A percentile compares a stretch with the other conserved stretches of the same genome.
phyloP scores from a whole-genome alignment of 2,329 filamentous ascomycete genomes.

The Sclerotinia borealis region DNA sequence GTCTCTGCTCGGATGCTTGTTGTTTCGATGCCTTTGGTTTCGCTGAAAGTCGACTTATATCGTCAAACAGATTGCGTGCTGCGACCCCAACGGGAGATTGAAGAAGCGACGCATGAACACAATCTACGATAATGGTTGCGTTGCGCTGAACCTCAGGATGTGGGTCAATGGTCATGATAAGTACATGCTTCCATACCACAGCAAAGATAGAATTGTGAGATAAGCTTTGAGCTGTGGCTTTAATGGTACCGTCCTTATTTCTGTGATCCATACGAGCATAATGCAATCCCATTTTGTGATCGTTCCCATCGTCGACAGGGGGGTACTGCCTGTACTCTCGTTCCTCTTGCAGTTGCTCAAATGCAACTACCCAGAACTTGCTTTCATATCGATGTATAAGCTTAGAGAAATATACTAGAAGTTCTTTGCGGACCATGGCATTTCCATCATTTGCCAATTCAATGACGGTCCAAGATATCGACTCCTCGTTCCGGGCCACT shows the following conservation, averaged over 20 bases:
- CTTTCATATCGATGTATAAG: conserved; percentile 87
- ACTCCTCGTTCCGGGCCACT: conserved; percentile 84
- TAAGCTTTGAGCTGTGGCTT: conserved; percentile 50
- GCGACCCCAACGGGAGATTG: conserved; percentile 68
- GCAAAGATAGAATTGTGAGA: conserved; percentile 89
- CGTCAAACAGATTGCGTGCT: conserved; percentile 67
- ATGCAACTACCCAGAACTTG: conserved; percentile 87
- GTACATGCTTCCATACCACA: conserved; percentile 86
- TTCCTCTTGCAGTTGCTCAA: conserved; percentile 83
- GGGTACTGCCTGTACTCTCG: conserved; percentile 58
- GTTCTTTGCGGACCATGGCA: conserved; percentile 86
- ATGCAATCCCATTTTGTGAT: conserved; percentile 57
- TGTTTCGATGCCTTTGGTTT: conserved; percentile 39
- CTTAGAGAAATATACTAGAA: conserved; percentile 87
- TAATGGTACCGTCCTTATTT: conserved; percentile 52
- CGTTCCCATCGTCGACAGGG: conserved; percentile 48
- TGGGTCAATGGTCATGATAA: conserved; percentile 88
- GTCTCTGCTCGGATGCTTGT: conserved; percentile 21
- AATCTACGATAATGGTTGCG: conserved; percentile 79
- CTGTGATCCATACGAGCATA: conserved; percentile 52
- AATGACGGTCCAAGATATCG: conserved; percentile 79
- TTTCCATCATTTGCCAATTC: conserved; percentile 93
- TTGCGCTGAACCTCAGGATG: conserved; percentile 88
- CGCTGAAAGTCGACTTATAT: conserved; percentile 53
- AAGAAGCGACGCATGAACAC: conserved; percentile 70